Conservation (phyloP, 2,329 filamentous ascomycete species). For the Laburnicola sp. region DNA sequence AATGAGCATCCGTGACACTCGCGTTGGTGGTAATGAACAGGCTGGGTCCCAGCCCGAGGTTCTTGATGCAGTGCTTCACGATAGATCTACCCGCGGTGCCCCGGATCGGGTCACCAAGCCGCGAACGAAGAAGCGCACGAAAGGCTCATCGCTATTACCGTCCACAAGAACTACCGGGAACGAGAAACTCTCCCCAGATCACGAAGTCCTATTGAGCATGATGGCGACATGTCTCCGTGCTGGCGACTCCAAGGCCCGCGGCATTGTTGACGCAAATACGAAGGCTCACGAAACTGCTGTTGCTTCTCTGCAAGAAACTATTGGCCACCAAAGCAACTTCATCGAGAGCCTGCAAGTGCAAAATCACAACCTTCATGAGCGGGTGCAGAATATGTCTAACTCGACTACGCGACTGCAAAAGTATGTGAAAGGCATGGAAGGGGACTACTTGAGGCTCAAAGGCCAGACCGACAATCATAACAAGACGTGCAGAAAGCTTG, state of each 20-base stretch:
- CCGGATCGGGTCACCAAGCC: slow-evolving; percentile 9
- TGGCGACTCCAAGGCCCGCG: slow-evolving; percentile 3
- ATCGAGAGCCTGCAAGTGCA: slow-evolving; percentile 18
- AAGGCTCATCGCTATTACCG: neutral
- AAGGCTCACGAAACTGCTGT: slow-evolving; percentile 16
- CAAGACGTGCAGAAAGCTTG: slow-evolving; percentile 14
- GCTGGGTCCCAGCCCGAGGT: neutral
- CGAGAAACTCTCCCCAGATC: neutral
- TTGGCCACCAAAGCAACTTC: slow-evolving; percentile 10
- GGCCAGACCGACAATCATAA: slow-evolving; percentile 13
- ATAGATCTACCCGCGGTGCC: neutral
- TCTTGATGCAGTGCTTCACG: slow-evolving; percentile 4
- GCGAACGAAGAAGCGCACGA: neutral
- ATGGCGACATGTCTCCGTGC: slow-evolving; percentile 1
- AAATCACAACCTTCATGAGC: slow-evolving; percentile 4
- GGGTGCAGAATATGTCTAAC: slow-evolving; percentile 14
- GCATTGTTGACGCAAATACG: neutral
- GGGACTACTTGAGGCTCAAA: slow-evolving; percentile 31
- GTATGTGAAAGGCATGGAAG: slow-evolving; percentile 31
- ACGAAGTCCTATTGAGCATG: slow-evolving; percentile 1
- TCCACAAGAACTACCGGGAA: neutral
- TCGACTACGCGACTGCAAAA: slow-evolving; percentile 27
- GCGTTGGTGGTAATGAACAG: neutral
- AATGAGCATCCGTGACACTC: too few species aligned
- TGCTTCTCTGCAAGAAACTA: slow-evolving; percentile 8